A percentile compares a stretch with the other conserved stretches of the same genome.
phyloP scores from a whole-genome alignment of 306 rosid species.

The Corylus americana region DNA sequence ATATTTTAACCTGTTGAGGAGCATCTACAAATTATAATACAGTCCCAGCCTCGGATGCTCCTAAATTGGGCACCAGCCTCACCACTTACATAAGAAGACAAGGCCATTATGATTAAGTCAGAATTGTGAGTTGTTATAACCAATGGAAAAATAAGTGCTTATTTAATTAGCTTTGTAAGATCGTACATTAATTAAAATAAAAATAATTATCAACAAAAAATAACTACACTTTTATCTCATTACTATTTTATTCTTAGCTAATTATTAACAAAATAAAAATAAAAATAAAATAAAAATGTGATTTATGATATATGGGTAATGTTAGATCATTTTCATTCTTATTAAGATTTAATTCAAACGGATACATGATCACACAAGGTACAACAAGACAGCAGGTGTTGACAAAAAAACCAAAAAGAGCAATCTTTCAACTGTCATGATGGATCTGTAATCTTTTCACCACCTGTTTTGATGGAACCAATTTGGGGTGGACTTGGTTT shows the following conservation, averaged over 20 bases:
- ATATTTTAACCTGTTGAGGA: slow-evolving; percentile 9
- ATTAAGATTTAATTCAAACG: too few species aligned
- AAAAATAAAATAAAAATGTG: too few species aligned
- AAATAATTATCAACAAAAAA: background rate
- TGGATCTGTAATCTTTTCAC: background rate
- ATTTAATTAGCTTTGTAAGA: slow-evolving; percentile 17
- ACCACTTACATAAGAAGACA: slow-evolving; percentile 48
- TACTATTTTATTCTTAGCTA: too few species aligned
- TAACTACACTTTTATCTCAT: too few species aligned
- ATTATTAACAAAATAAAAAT: too few species aligned
- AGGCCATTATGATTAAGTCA: slow-evolving; percentile 30
- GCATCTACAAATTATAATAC: slow-evolving; percentile 11
- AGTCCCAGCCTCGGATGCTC: slow-evolving; percentile 58
- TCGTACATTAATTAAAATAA: background rate
- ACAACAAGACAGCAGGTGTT: too few species aligned
- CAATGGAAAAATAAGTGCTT: slow-evolving; percentile 24
- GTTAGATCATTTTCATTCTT: too few species aligned
- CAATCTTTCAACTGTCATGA: background rate
- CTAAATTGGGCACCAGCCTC: slow-evolving; percentile 32
- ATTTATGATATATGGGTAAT: too few species aligned
- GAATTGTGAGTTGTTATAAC: slow-evolving; percentile 37
- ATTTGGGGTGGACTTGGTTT: background rate
- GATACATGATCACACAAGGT: background rate
- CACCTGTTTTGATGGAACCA: background rate
- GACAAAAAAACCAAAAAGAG: background rate